Base-by-base conservation (phyloP, 495 filamentous ascomycete genomes). In the Hypoxylon fuscum region DNA sequence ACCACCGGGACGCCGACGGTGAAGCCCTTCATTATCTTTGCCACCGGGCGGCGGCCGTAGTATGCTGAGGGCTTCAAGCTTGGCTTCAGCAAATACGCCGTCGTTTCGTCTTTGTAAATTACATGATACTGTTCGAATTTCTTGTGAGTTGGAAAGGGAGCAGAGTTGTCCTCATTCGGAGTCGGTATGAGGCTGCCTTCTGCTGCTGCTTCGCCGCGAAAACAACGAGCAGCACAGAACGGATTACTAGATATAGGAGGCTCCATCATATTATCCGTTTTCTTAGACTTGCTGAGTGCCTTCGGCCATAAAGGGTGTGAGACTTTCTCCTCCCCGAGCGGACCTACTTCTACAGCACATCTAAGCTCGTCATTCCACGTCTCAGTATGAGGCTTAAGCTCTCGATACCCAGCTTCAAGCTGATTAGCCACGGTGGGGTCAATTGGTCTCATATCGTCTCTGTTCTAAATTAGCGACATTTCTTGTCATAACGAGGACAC, bases 341-440 rank as follows among this genome's bases (percentile, higher is more conserved):
- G 85, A 0, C 95, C 95, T 58, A 97, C 91, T 42, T 97, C 91
- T 8, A 96, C 81, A 11, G 95, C 96, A 69, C 91, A 96, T 59
- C 89, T 88, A 10, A 98, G 80, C 72, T 98, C 93, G 71, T 97
- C 93, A 43, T 83, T 83, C 92, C 96, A 98, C 0, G 94, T 96
- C 61, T 95, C 83, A 1, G 90, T 93, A 90, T 93, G 97, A 0
- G 92, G 91, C 46, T 88, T 88, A 34, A 98, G 81, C 62, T 95
- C 90, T 29, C 85, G 75, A 71, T 96, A 98, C 15, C 95, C 95
- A 22, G 85, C 84, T 65, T 98, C 95, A 0, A 98, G 81, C 69
- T 92, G 90, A 70, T 97, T 98, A 23, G 95, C 93, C 32, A 96
- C 88, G n/a, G 86, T 81, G 3, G 90, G 83, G 64, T 96, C 91